These are phyloP conservation scores for Eragrostis curvula DNA, from an alignment of 176 grass and related monocot genomes.

Conservation along the genomic window DNA sequence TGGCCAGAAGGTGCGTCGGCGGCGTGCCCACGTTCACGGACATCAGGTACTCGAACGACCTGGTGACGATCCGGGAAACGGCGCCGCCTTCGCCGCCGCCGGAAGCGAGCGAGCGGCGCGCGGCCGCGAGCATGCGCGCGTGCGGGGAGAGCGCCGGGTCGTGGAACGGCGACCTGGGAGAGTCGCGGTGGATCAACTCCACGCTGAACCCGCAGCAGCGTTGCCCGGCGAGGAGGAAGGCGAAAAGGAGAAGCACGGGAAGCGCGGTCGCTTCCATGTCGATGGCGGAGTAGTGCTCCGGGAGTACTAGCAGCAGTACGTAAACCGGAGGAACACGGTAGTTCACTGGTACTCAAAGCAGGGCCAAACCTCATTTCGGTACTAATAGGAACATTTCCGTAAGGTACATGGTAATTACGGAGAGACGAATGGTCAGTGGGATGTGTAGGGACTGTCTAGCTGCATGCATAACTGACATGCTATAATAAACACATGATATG, in stretches of 20 bases:
- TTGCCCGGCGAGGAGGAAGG: constrained; percentile 3
- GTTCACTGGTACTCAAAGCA: too few species aligned
- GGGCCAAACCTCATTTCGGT: too few species aligned
- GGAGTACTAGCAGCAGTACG: too few species aligned
- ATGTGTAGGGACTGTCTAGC: too few species aligned
- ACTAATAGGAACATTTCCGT: too few species aligned
- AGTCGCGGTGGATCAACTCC: constrained; percentile 76
- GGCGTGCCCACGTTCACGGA: constrained; percentile 55
- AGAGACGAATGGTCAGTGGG: too few species aligned
- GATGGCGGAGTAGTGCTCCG: too few species aligned
- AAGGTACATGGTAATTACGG: too few species aligned
- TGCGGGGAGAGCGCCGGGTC: constrained; percentile 36
- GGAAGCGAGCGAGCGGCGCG: constrained; percentile 18
- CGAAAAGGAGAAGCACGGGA: constrained; percentile 6
- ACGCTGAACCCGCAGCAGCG: constrained; percentile 48
- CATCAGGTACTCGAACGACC: constrained; percentile 58
- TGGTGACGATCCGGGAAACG: constrained; percentile 38
- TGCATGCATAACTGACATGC: too few species aligned
- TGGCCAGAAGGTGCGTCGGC: constrained; percentile 34
- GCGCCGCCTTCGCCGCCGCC: not conserved
- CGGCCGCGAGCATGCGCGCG: constrained; percentile 40
- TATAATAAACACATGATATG: too few species aligned
- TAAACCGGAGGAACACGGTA: too few species aligned
- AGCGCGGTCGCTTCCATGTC: constrained; percentile 35
- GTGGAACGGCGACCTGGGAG: constrained; percentile 51